Percentiles rank a stretch among this genome's conserved stretches.
phyloP scores from a whole-genome alignment of 2,329 filamentous ascomycete species.

The Biscogniauxia mediterranea region DNA sequence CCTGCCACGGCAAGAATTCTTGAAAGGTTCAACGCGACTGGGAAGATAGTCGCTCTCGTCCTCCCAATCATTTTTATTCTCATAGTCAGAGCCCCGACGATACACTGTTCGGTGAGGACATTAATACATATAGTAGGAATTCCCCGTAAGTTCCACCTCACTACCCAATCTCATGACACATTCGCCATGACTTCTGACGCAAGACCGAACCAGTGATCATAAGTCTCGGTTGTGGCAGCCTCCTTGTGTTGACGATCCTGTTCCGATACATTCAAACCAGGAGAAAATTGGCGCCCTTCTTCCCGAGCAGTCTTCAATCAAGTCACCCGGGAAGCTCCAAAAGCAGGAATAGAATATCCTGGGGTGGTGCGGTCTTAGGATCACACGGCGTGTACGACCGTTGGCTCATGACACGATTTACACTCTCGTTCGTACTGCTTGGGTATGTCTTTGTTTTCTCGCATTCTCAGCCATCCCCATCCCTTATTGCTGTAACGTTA shows the following conservation, averaged over 20 bases:
- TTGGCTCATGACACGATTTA: conserved; percentile 19
- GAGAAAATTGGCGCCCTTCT: conserved; percentile 10
- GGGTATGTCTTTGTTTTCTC: conserved; percentile 4
- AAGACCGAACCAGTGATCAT: conserved; percentile 17
- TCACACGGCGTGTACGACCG: conserved; percentile 14
- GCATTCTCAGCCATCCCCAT: neutral
- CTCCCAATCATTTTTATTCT: conserved; percentile 22
- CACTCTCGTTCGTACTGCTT: conserved; percentile 14
- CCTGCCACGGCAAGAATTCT: conserved; percentile 10
- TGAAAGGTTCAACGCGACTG: conserved; percentile 19
- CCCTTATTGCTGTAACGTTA: neutral
- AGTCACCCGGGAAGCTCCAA: neutral
- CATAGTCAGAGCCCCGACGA: conserved; percentile 13
- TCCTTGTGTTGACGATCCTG: conserved; percentile 16
- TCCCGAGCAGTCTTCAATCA: conserved; percentile 1
- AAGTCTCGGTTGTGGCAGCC: conserved; percentile 13
- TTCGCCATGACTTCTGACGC: neutral
- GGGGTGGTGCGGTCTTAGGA: neutral
- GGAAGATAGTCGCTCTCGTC: conserved; percentile 19
- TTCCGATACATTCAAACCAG: conserved; percentile 14
- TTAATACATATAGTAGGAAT: conserved; percentile 23
- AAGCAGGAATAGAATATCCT: neutral
- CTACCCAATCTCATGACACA: neutral
- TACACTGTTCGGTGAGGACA: conserved; percentile 10
- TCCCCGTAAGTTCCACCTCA: conserved; percentile 19